Evolutionary conservation across 1,284 basidiomycete species (phyloP), one percentile per base, ranked within the genome.

Genomic region (Phenoliferia sp.): DNA sequence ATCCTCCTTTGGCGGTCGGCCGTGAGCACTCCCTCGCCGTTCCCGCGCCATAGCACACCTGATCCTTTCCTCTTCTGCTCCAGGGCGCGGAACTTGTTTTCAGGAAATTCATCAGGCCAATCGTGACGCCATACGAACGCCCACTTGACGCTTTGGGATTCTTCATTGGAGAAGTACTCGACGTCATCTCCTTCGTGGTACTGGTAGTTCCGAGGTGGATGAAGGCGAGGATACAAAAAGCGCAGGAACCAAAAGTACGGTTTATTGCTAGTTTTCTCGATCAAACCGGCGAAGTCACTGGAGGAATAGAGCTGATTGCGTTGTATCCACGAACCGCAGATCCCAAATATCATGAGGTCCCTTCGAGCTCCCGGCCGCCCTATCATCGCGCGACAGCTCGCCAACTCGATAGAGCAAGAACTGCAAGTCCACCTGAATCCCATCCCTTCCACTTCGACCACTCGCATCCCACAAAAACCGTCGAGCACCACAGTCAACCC

Each of bases 1-100:
- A 32, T 72, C n/a, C 63, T 71, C 16, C 29, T 59, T 22, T 64
- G 60, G 59, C 59, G 68, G 3, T 66, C 59, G 15, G 54, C 61
- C 2, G 70, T 67, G 12, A 36, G 70, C 56, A 4, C 34, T 22
- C n/a, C 22, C 35, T 3, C 12, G 17, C 15, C 22, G n/a, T n/a
- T n/a, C n/a, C n/a, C n/a, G n/a, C n/a, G n/a, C 39, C 55, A 31
- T 3, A 7, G 15, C 12, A 44, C 35, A 17, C 3, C 26, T 2
- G 0, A 3, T 9, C 22, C 12, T 5, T 22, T 19, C n/a, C 26
- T 36, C 4, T 19, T 28, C 44, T 16, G 19, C 5, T 10, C 1
- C 50, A 71, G 69, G 71, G 71, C 22, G 63, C 71, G 1, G 61
- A 61, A 22, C 36, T 66, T 26, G 19, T 71, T 12, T 73, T 65